Base-by-base conservation (phyloP, 352 stramenopile genomes). In the Globisporangium cylindrosporum region DNA sequence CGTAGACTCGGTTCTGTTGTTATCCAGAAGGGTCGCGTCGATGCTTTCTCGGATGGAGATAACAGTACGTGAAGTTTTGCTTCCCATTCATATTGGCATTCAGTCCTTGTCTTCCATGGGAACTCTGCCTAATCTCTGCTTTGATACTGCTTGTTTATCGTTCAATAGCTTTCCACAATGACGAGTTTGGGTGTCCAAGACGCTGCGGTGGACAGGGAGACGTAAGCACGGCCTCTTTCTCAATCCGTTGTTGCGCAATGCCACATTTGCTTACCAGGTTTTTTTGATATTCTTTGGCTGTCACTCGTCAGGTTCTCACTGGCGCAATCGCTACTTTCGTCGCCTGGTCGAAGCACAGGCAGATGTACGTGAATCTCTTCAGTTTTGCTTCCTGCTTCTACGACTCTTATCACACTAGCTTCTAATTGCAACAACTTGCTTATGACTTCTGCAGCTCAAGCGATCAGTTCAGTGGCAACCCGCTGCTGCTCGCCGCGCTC, bases 181-280 rank as follows among this genome's bases (percentile, higher is more conserved):
- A 80, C 34, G 77, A 89, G 38, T 86, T 86, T 57, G 87, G 90
- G 4, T 91, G 82, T n/a, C 83, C 90, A 18, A 79, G 93, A 22
- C 86, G 94, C 2, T 98, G 92, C 59, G 94, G 94, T 36, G 94
- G 94, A 22, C 89, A 98, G 73, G 94, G 94, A 66, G 94, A 98
- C 69, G 87, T 98, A 78, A 41, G 76, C 56, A 0, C 14, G 8
- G 1, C 75, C 3, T n/a, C 9, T n/a, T 27, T 46, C 9, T 4
- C 15, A 6, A 20, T 34, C 12, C 0, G 20, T 14, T 56, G 60
- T 1, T 46, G 56, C 12, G 25, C 1, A 56, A 32, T 59, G 25
- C 15, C 9, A 60, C 20, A 41, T 18, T n/a, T 12, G 5, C 15
- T 51, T 4, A 14, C 3, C 10, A 46, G 14, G 24, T 20, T n/a